Base-by-base conservation (phyloP, 163 green algal species). In the Volvox carteri region DNA sequence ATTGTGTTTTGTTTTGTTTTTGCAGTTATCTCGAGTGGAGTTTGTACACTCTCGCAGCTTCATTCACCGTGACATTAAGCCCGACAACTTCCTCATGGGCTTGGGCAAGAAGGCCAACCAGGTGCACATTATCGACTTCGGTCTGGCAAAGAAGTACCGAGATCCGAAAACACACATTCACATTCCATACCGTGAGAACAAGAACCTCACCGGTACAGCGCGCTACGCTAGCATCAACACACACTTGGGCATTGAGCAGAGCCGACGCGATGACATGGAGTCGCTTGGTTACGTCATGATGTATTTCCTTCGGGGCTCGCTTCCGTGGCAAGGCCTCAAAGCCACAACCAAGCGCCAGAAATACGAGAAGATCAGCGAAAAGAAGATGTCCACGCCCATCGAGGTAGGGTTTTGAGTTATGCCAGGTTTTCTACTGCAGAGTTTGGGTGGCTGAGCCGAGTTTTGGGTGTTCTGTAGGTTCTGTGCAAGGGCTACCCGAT, bases 351-450 rank as follows among this genome's bases (percentile, higher is more conserved):
- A 96, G 92, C 93, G 93, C 70, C 94, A 96, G 60, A 96, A 96
- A 92, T 99, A 99, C 88, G 98, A 99, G 91, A 99, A 99, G 92
- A 99, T 99, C 94, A 98, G 95, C 84, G 98, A 99, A 92, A 99
- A 99, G 94, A 99, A 99, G 95, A 98, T 99, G 95, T 97, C 95
- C 44, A 99, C 97, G 28, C 97, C 97, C 74, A 98, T 99, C 58
- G 98, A 99, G 93, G 89, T 92, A n/a, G 72, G 7, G 79, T 56
- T 42, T 25, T 67, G 37, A 37, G 33, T 5, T n/a, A n/a, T n/a
- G n/a, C n/a, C n/a, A n/a, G 54, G 54, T 65, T 65, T 65, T 12
- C 54, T 65, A 25, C 28, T 65, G 54, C 25, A 23, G 5, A 30
- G 4, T 30, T 65, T 65, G 54, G 19, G 28, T 12, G 54, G 54